Evolutionary conservation across 306 rosid species (phyloP).

Genomic region (Quercus wislizeni): DNA sequence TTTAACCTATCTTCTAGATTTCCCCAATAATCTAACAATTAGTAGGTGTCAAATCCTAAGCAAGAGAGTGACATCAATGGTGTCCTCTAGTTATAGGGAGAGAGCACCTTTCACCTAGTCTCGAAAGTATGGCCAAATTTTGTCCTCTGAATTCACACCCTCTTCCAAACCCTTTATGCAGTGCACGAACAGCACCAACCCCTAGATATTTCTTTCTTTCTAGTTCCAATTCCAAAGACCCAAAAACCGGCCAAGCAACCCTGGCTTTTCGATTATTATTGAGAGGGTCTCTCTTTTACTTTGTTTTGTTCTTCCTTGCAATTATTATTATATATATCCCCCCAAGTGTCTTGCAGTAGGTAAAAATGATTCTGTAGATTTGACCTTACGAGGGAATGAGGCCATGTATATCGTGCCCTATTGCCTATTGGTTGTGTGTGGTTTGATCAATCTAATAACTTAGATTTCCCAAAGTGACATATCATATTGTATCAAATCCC

Average conservation of each 20-base stretch:
- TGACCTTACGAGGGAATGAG: slow-evolving; percentile 28
- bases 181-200: slow-evolving; percentile 28
- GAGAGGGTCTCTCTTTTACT: background rate
- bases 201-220: background rate
- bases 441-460: background rate
- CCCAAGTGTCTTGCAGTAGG: background rate
- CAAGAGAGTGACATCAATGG: background rate
- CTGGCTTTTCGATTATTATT: too few species aligned
- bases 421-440: slow-evolving; percentile 28
- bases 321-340: background rate
- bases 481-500: slow-evolving; percentile 5
- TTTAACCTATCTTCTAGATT: background rate
- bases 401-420: slow-evolving; percentile 7
- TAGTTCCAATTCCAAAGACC: background rate
- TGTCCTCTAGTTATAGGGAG: background rate
- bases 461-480: slow-evolving; percentile 28
- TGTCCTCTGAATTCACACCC: slow-evolving; percentile 20
- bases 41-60: background rate
- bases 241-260: background rate
- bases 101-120: background rate
- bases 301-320: background rate
- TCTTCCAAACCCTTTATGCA: background rate
- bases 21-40: background rate
- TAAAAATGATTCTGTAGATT: slow-evolving; percentile 15
- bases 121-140: slow-evolving; percentile 1